Evolutionary conservation across 352 stramenopile species (phyloP).

Genomic region (Phytophthora multivora): DNA sequence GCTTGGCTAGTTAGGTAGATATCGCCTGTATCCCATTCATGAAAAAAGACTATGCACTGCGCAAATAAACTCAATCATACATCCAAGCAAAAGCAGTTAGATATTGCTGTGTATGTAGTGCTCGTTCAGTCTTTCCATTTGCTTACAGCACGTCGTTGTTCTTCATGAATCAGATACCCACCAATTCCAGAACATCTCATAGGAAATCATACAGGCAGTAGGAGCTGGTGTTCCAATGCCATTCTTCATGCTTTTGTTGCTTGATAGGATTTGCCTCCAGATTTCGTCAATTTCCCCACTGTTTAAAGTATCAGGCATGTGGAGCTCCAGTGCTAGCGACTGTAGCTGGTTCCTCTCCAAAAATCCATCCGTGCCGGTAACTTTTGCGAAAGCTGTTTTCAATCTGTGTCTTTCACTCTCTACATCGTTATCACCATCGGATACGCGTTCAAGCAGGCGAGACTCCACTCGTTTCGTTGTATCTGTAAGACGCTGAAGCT

Average conservation of each 20-base stretch:
- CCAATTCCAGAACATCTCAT: constrained; percentile 58
- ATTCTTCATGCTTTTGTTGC: not conserved
- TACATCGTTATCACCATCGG: constrained; percentile 28
- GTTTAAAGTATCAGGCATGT: constrained; percentile 31
- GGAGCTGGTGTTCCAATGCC: not conserved
- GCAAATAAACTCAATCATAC: constrained; percentile 38
- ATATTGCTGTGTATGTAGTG: constrained; percentile 11
- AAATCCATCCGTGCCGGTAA: constrained; percentile 9
- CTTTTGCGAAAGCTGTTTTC: constrained; percentile 38
- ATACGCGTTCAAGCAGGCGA: constrained; percentile 11
- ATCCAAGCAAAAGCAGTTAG: constrained; percentile 20
- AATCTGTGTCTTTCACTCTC: constrained; percentile 29
- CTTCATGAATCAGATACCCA: constrained; percentile 49
- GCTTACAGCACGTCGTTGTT: not conserved
- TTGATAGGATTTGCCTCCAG: constrained; percentile 45
- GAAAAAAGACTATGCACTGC: constrained; percentile 18
- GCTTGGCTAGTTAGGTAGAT: constrained; percentile 56
- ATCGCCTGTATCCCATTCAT: constrained; percentile 33
- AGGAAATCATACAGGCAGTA: constrained; percentile 23
- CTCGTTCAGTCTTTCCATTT: not conserved
- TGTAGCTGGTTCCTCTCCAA: constrained; percentile 42
- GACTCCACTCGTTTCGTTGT: constrained; percentile 29
- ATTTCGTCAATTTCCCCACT: constrained; percentile 57
- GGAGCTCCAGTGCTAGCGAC: constrained; percentile 38
- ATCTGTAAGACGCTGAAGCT: constrained; percentile 44